Percentiles rank a stretch among this genome's conserved stretches.
phyloP scores from a whole-genome alignment of 2,329 filamentous ascomycete species.

The Ceratocystis colombiana region DNA sequence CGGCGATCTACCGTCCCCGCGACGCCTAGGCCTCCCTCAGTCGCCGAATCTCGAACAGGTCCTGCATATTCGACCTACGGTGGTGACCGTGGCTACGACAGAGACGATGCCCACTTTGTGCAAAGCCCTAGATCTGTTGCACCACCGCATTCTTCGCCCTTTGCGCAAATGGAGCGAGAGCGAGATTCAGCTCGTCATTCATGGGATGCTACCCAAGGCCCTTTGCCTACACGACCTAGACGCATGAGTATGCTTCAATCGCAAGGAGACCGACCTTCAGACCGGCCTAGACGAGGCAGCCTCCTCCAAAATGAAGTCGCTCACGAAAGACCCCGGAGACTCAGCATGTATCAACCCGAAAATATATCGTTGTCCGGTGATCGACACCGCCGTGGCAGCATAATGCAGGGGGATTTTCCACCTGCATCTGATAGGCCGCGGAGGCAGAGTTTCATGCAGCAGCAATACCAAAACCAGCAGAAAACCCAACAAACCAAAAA shows the following conservation, averaged over 20 bases:
- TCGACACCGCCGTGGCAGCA: constrained; percentile 7
- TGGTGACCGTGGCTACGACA: constrained; percentile 8
- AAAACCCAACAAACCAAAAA: constrained; percentile 17
- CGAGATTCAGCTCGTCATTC: constrained; percentile 13
- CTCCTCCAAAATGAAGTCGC: constrained; percentile 15
- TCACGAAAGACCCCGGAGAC: constrained; percentile 14
- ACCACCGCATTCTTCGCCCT: constrained; percentile 7
- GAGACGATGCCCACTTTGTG: not conserved
- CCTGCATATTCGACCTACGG: constrained; percentile 15
- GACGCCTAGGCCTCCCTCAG: constrained; percentile 1
- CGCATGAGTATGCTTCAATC: constrained; percentile 12
- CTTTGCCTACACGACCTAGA: not conserved
- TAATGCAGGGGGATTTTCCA: constrained; percentile 12
- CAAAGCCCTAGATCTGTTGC: constrained; percentile 13
- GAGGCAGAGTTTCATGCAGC: constrained; percentile 17
- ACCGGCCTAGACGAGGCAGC: constrained; percentile 15
- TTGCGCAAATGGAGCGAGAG: constrained; percentile 14
- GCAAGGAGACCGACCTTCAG: not conserved
- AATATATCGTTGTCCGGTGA: not conserved
- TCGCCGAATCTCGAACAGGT: constrained; percentile 1
- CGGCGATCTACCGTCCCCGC: constrained; percentile 4
- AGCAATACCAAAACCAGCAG: constrained; percentile 16
- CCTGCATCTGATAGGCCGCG: not conserved
- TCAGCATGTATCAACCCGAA: constrained; percentile 10
- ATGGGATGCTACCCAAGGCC: constrained; percentile 15